phyloP scores from a whole-genome alignment of 2,329 filamentous ascomycete genomes.

The Trichophyton equinum region DNA sequence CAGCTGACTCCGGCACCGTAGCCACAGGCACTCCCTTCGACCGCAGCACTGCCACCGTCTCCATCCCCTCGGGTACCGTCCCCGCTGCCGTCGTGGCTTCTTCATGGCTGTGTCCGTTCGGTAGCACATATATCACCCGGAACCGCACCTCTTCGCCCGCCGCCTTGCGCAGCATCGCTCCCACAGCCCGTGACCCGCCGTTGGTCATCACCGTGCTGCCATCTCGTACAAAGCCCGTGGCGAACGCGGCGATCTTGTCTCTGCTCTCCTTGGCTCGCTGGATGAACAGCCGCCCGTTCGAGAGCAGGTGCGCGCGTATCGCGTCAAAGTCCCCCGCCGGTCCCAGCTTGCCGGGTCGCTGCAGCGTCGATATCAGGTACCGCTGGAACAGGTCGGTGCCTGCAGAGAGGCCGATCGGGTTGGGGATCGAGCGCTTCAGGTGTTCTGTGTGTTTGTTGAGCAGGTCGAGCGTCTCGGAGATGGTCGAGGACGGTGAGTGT shows the following conservation, averaged over 20 bases:
- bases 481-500: constrained; percentile 66
- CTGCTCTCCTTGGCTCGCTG: constrained; percentile 73
- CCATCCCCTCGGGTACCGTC: constrained; percentile 49
- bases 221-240: constrained; percentile 65
- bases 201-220: constrained; percentile 78
- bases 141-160: constrained; percentile 60
- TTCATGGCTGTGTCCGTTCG: constrained; percentile 21
- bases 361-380: constrained; percentile 67
- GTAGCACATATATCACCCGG: constrained; percentile 66
- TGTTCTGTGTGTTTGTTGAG: constrained; percentile 63
- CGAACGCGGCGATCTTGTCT: constrained; percentile 68
- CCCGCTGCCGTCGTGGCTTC: constrained; percentile 12
- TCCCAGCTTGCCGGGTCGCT: constrained; percentile 40
- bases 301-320: constrained; percentile 68
- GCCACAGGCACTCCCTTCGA: constrained; percentile 69
- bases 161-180: constrained; percentile 61
- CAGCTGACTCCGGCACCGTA: constrained; percentile 60
- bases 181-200: constrained; percentile 74
- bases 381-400: constrained; percentile 93
- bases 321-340: constrained; percentile 62
- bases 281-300: constrained; percentile 78
- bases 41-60: constrained; percentile 59
- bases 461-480: constrained; percentile 84
- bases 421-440: constrained; percentile 66
- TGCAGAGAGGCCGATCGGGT: constrained; percentile 83